Base-by-base conservation (phyloP, 495 filamentous ascomycete species). In the Venustampulla echinocandica region DNA sequence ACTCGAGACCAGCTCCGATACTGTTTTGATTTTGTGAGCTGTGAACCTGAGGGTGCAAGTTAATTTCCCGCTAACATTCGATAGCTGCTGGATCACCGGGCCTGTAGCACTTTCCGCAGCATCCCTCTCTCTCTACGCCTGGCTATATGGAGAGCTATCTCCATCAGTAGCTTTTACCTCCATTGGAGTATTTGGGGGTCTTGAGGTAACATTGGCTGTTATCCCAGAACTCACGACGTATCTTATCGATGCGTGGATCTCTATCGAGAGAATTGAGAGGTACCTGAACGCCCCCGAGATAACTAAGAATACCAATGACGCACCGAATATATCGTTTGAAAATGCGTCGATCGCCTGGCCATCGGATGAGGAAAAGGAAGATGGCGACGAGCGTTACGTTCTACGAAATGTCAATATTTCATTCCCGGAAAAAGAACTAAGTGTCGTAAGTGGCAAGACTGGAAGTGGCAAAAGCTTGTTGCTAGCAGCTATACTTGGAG, bases 161-260 rank as follows among this genome's bases (percentile, higher is more conserved):
- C 77, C 87, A 2, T 86, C 85, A 0, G 76, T 89, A 13, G 87
- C 87, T 2, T 94, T 94, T 52, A 88, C 88, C 13, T 78, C 84
- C 41, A 71, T 94, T 35, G 74, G 80, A 1, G 67, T 94, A 24
- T 90, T 93, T 61, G 74, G 70, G 30, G 68, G 73, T 10, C 71
- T 94, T 32, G 87, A 92, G 58, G 67, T 76, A 23, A 78, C 80
- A 0, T 62, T 94, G 1, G 76, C 80, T 5, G 66, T 84, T 18
- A 62, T 92, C 28, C 87, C 87, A 1, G 84, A 89, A 50, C 64
- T 90, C 10, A 81, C 77, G 5, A 82, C 86, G 0, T 73, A 83
- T 54, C 61, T 72, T 0, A 63, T 82, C 14, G 85, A 94, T 50
- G 80, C 85, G 0, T 81, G 79, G 64, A 73, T 90, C 6, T 85